A percentile compares a stretch with the other conserved stretches of the same genome.
Conservation (phyloP, 768 basidiomycete genomes). For the Russula emetica region DNA sequence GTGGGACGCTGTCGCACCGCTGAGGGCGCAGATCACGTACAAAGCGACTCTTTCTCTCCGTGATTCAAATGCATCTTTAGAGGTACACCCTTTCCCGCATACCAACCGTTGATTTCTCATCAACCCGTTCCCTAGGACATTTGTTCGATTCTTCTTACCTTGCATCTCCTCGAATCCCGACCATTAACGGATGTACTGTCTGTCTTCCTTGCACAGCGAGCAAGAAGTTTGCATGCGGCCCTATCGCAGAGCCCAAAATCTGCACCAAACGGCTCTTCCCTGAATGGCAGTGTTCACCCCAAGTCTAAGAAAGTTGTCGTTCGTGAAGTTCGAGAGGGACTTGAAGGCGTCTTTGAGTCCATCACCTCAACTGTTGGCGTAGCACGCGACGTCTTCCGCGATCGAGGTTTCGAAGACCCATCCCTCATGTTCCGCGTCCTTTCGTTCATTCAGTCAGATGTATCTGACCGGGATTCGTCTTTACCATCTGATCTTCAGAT, state of each 20-base stretch:
- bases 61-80: constrained; percentile 47
- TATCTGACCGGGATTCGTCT: constrained; percentile 28
- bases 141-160: constrained; percentile 73
- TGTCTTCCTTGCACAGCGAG: constrained; percentile 67
- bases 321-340: constrained; percentile 51
- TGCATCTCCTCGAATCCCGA: constrained; percentile 86
- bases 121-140: constrained; percentile 46
- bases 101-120: background rate
- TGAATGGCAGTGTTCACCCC: constrained; percentile 16
- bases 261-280: constrained; percentile 13
- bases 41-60: constrained; percentile 81
- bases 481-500: constrained; percentile 54
- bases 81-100: constrained; percentile 39
- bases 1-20: constrained; percentile 86
- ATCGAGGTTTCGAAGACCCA: constrained; percentile 31
- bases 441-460: constrained; percentile 57
- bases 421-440: constrained; percentile 58
- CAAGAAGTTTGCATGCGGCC: constrained; percentile 49
- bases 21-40: constrained; percentile 84
- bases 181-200: constrained; percentile 70
- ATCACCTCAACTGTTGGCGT: constrained; percentile 57
- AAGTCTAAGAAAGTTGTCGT: constrained; percentile 38
- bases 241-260: constrained; percentile 28
- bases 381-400: constrained; percentile 55
- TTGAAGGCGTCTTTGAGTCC: constrained; percentile 48